Conservation (phyloP, 2,329 filamentous ascomycete species). For the Penicillium sp. region DNA sequence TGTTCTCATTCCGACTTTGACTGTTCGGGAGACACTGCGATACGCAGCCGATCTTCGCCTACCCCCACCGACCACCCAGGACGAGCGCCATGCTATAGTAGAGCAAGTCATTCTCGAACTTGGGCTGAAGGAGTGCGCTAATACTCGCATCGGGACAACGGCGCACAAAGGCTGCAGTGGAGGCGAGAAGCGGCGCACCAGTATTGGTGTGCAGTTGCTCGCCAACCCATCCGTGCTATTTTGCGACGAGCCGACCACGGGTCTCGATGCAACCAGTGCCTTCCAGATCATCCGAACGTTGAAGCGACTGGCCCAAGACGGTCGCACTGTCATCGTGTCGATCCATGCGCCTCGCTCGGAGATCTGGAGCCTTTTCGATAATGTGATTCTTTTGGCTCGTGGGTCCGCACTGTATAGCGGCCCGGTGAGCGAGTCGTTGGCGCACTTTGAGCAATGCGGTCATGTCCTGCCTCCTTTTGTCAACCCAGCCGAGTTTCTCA, state of each 20-base stretch:
- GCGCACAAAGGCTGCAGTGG: conserved; percentile 75
- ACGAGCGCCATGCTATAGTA: conserved; percentile 65
- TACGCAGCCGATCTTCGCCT: conserved; percentile 74
- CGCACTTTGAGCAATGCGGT: conserved; percentile 65
- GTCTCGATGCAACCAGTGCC: conserved; percentile 73
- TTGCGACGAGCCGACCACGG: conserved; percentile 76
- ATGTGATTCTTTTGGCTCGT: conserved; percentile 67
- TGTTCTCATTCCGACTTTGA: conserved; percentile 70
- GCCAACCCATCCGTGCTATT: conserved; percentile 77
- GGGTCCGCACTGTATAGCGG: conserved; percentile 72
- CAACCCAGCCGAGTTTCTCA: conserved; percentile 75
- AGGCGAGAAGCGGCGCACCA: conserved; percentile 75
- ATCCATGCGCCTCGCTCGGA: conserved; percentile 79
- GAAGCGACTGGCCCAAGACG: conserved; percentile 67
- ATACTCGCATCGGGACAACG: conserved; percentile 72
- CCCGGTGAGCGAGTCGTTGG: conserved; percentile 57
- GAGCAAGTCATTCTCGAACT: conserved; percentile 77
- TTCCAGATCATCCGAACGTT: conserved; percentile 72
- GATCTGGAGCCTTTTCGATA: conserved; percentile 77
- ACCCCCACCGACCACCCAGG: conserved; percentile 61
- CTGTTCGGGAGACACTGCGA: conserved; percentile 71
- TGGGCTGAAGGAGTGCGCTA: conserved; percentile 73
- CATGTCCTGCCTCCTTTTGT: conserved; percentile 69
- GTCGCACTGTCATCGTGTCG: conserved; percentile 70
- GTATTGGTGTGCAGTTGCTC: conserved; percentile 77